Evolutionary conservation across 768 basidiomycete genomes (phyloP).

Genomic region (Boletus sensibilis): DNA sequence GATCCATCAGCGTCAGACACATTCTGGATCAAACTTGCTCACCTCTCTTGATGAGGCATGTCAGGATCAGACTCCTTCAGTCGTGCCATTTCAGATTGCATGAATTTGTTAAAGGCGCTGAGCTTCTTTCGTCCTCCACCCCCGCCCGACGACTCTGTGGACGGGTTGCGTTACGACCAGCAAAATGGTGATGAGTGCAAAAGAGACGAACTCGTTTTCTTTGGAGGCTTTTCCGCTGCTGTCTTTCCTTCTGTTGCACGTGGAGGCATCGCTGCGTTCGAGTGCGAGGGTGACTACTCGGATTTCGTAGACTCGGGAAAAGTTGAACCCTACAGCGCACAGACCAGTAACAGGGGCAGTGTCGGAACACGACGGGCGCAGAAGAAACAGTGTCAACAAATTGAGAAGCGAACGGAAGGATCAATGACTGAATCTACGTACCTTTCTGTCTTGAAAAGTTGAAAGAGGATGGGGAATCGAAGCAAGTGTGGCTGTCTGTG

Average conservation of each 20-base stretch:
- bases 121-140: conserved; percentile 57
- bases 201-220: conserved; percentile 49
- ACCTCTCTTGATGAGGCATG: conserved; percentile 74
- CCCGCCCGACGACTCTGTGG: conserved; percentile 52
- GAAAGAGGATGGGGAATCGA: conserved; percentile 9
- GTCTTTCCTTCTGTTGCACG: conserved; percentile 39
- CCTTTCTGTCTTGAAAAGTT: conserved; percentile 15
- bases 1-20: neutral
- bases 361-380: conserved; percentile 5
- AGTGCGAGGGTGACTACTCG: conserved; percentile 5
- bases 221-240: conserved; percentile 47
- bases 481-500: conserved; percentile 36
- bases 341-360: conserved; percentile 34
- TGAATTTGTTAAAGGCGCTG: conserved; percentile 75
- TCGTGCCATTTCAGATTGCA: conserved; percentile 78
- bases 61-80: conserved; percentile 75
- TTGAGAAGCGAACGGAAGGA: conserved; percentile 8
- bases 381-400: conserved; percentile 1
- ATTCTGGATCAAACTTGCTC: conserved; percentile 1
- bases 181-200: conserved; percentile 14
- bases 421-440: neutral
- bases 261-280: conserved; percentile 41
- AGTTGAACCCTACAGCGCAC: conserved; percentile 23
- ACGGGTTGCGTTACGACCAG: conserved; percentile 11
- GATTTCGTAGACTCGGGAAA: conserved; percentile 13